These are phyloP conservation scores for Akanthomyces lecanii DNA, from an alignment of 2,329 filamentous ascomycete species.

Conservation along the genomic window DNA sequence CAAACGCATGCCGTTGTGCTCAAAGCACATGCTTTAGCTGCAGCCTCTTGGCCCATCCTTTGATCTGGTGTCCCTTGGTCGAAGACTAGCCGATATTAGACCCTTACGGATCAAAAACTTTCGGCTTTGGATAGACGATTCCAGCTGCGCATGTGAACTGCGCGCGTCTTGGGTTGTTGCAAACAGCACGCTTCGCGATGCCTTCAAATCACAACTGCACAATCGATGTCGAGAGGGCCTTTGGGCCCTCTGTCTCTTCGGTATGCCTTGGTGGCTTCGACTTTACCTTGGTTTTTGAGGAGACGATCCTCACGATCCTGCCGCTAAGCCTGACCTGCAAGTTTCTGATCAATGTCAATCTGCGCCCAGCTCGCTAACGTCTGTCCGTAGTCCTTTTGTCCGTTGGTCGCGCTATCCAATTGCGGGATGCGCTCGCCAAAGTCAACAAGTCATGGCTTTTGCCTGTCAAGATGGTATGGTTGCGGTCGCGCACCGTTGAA, in stretches of 20 bases:
- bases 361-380: not conserved
- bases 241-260: slow-evolving; percentile 20
- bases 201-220: slow-evolving; percentile 11
- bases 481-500: not conserved
- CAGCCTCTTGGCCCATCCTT: not conserved
- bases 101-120: not conserved
- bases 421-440: slow-evolving; percentile 10
- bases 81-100: not conserved
- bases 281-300: slow-evolving; percentile 28
- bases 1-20: not conserved
- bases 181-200: not conserved
- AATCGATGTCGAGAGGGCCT: slow-evolving; percentile 13
- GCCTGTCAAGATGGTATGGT: not conserved
- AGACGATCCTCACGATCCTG: slow-evolving; percentile 24
- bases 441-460: slow-evolving; percentile 12
- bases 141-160: not conserved
- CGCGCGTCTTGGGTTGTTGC: not conserved
- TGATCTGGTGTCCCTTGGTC: not conserved
- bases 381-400: not conserved
- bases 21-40: not conserved
- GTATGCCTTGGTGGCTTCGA: slow-evolving; percentile 27
- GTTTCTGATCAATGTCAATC: not conserved
- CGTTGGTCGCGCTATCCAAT: slow-evolving; percentile 16
- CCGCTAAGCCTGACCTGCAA: slow-evolving; percentile 21
- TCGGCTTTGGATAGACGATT: not conserved